Evolutionary conservation across 352 stramenopile genomes (phyloP).

Genomic region (Thalassiosira sp.): DNA sequence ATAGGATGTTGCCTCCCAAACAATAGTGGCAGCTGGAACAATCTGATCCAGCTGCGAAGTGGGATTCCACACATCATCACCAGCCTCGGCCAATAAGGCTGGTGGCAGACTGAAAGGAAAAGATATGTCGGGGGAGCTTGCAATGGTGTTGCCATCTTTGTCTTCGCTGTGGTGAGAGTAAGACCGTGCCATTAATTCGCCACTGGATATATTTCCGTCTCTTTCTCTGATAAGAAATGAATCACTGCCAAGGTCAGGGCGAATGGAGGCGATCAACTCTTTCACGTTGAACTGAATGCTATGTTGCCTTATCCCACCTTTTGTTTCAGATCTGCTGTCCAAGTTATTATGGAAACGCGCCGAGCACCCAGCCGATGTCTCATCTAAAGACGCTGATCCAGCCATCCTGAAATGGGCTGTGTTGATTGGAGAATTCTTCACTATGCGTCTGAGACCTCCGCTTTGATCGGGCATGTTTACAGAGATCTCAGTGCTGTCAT

Average conservation of each 20-base stretch:
- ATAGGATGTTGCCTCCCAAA: background rate
- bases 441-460: conserved; percentile 17
- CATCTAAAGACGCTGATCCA: conserved; percentile 10
- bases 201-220: conserved; percentile 2
- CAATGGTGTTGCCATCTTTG: background rate
- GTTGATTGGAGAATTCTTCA: conserved; percentile 26
- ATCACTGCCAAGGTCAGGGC: conserved; percentile 22
- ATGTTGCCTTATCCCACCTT: background rate
- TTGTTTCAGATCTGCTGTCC: conserved; percentile 1
- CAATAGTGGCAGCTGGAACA: conserved; percentile 10
- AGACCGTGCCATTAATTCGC: conserved; percentile 1
- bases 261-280: conserved; percentile 38
- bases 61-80: conserved; percentile 37
- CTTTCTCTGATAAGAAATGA: background rate
- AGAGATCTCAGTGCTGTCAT: conserved; percentile 39
- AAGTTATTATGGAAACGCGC: conserved; percentile 7
- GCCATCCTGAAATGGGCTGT: conserved; percentile 28
- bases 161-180: conserved; percentile 7
- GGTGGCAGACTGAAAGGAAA: conserved; percentile 31
- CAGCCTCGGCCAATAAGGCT: conserved; percentile 31
- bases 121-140: background rate
- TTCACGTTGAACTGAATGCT: conserved; percentile 27
- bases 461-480: conserved; percentile 16
- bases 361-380: conserved; percentile 6
- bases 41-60: conserved; percentile 9